phyloP scores from a whole-genome alignment of 1,284 basidiomycete genomes.

The Coniophora puteana region DNA sequence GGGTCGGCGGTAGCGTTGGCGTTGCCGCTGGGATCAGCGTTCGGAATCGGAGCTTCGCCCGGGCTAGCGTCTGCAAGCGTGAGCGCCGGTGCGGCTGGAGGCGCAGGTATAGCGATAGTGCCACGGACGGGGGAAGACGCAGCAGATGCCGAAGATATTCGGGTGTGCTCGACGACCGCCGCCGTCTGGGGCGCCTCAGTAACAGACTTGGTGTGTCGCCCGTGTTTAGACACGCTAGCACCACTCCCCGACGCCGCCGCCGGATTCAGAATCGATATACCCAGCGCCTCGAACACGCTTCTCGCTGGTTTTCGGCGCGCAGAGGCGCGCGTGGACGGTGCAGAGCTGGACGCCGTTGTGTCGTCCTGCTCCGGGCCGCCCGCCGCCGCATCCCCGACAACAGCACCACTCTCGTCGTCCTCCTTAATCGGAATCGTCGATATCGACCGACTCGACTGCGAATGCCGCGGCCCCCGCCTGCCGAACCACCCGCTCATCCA shows the following conservation, averaged over 20 bases:
- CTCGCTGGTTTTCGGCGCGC: slow-evolving; percentile 43
- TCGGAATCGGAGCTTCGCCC: slow-evolving; percentile 17
- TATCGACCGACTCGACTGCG: not conserved
- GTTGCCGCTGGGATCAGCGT: slow-evolving; percentile 23
- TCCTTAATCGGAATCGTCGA: not conserved
- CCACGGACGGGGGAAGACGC: slow-evolving; percentile 40
- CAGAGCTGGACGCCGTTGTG: too few species aligned
- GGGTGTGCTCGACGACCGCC: slow-evolving; percentile 10
- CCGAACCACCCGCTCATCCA: too few species aligned
- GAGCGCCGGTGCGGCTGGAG: slow-evolving; percentile 41
- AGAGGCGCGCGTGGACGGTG: too few species aligned
- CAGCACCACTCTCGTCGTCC: not conserved
- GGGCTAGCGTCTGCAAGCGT: slow-evolving; percentile 35
- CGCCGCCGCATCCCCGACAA: too few species aligned
- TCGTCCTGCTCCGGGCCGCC: too few species aligned
- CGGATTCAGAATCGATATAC: slow-evolving; percentile 63
- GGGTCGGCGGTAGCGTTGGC: slow-evolving; percentile 20
- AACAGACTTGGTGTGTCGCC: slow-evolving; percentile 18
- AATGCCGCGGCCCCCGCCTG: not conserved
- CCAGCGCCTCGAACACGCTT: slow-evolving; percentile 68
- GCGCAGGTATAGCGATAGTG: slow-evolving; percentile 28
- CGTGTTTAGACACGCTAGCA: slow-evolving; percentile 21
- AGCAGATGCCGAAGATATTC: slow-evolving; percentile 27
- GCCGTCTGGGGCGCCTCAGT: slow-evolving; percentile 4
- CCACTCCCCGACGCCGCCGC: slow-evolving; percentile 20